Percentiles rank a stretch among this genome's conserved stretches.
phyloP scores from a whole-genome alignment of 176 grass and related monocot species.

The Bothriochloa decipiens region DNA sequence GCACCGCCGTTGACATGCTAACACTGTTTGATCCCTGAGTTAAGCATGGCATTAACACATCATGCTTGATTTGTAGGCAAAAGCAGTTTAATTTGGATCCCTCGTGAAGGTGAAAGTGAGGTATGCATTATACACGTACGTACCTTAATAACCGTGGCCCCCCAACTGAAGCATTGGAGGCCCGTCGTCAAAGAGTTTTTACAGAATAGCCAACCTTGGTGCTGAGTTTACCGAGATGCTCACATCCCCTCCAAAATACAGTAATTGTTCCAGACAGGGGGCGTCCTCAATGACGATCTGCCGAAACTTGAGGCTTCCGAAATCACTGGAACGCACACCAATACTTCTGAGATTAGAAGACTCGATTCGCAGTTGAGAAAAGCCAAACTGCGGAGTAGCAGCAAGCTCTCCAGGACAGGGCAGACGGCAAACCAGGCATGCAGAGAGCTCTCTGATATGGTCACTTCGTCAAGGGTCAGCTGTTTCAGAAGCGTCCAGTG shows the following conservation, averaged over 20 bases:
- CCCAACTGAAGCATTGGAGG: neutral
- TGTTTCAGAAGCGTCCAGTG: neutral
- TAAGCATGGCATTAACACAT: neutral
- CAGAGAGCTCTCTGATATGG: neutral
- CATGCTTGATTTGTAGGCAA: too few species aligned
- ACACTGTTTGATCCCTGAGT: neutral
- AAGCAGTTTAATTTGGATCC: neutral
- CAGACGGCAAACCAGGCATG: neutral
- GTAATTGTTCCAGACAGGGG: neutral
- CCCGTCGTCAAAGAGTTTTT: neutral
- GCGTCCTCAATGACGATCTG: too few species aligned
- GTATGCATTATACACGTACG: fast-evolving
- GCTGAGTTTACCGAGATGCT: too few species aligned
- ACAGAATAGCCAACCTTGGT: neutral
- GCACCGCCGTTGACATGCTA: too few species aligned
- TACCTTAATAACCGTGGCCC: neutral
- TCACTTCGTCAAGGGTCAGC: fast-evolving
- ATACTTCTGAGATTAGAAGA: neutral
- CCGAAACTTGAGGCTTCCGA: fast-evolving
- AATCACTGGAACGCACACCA: neutral
- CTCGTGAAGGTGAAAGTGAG: neutral
- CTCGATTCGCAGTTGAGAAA: neutral
- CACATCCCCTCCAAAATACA: neutral
- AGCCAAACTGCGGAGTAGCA: neutral
- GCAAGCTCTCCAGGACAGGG: neutral